phyloP scores from a whole-genome alignment of 164 flowering plant genomes.

The Chimonanthus praecox region DNA sequence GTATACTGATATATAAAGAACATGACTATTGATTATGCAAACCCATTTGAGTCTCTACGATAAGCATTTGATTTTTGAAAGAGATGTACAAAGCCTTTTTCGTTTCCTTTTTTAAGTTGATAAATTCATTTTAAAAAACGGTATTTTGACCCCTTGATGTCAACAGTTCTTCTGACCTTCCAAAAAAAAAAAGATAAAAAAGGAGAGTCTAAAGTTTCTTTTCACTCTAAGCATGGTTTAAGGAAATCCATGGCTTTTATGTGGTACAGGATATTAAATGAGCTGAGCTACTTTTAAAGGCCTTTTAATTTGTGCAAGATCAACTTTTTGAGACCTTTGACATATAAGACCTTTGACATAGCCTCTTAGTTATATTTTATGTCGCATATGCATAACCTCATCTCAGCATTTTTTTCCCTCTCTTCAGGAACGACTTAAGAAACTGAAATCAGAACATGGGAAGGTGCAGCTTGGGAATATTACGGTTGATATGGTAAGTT shows the following conservation, averaged over 20 bases:
- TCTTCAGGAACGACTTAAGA: slow-evolving; percentile 88
- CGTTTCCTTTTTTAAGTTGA: no score
- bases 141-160: no score
- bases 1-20: no score
- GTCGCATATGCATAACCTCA: neutral
- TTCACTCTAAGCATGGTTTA: neutral
- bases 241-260: neutral
- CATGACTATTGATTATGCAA: no score
- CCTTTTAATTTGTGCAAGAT: neutral
- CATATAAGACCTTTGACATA: no score
- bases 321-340: neutral
- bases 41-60: no score
- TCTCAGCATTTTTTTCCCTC: neutral
- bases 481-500: slow-evolving; percentile 86
- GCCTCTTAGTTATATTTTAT: neutral
- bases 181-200: no score
- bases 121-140: no score
- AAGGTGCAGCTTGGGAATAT: slow-evolving; percentile 88
- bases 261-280: neutral
- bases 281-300: neutral
- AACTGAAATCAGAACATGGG: slow-evolving; percentile 81
- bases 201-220: neutral
- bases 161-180: no score
- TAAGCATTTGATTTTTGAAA: no score
- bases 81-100: no score